Percentiles rank a stretch among this genome's conserved stretches.
Conservation (phyloP, 306 rosid species). For the Begonia fuchsioides region DNA sequence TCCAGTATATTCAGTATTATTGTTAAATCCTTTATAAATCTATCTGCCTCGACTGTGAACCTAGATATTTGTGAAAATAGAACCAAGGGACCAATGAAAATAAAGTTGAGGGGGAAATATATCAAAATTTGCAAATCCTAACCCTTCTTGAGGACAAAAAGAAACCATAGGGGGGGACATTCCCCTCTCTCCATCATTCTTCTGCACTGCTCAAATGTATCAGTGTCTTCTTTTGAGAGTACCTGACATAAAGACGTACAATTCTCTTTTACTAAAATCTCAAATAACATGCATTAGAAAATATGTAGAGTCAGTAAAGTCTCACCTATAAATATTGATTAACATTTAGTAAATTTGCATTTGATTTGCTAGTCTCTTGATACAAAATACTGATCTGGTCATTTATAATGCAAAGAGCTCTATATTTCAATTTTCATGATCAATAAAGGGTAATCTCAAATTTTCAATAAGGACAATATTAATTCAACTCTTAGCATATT, state of each 20-base stretch:
- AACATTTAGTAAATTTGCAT: no score
- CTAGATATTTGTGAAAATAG: conserved; percentile 19
- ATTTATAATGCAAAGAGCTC: no score
- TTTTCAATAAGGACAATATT: no score
- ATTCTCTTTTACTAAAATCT: not conserved
- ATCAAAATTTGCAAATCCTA: conserved; percentile 5
- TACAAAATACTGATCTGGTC: no score
- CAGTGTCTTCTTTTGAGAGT: conserved; percentile 62
- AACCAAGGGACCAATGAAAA: not conserved
- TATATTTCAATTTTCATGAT: not conserved
- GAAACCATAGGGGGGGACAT: conserved; percentile 92
- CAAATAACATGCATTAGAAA: not conserved
- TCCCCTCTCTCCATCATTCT: conserved; percentile 82
- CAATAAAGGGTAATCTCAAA: not conserved
- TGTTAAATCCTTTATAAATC: conserved; percentile 60
- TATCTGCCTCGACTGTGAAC: conserved; percentile 91
- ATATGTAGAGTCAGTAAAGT: no score
- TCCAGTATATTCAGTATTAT: conserved; percentile 86
- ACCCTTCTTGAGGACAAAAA: conserved; percentile 94
- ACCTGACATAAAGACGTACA: conserved; percentile 26
- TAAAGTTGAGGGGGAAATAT: not conserved
- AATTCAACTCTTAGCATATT: no score
- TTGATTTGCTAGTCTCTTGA: no score
- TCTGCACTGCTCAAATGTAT: conserved; percentile 53
- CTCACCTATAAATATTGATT: no score